Conservation (phyloP, 306 rosid species). For the Gynostemma pentaphyllum region DNA sequence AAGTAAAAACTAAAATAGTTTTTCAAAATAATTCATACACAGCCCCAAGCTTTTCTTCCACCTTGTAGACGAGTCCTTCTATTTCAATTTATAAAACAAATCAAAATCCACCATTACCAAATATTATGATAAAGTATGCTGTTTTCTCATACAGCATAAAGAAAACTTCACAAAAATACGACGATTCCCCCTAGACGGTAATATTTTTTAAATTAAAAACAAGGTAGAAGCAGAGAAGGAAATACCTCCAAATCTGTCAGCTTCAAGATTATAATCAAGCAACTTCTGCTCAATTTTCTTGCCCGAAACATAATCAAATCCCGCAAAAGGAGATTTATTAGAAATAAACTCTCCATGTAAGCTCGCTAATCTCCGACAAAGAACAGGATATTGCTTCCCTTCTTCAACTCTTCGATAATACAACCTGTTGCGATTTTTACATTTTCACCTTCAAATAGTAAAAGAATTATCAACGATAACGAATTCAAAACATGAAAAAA, state of each 20-base stretch:
- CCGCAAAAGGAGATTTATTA: constrained; percentile 66
- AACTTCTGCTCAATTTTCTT: constrained; percentile 89
- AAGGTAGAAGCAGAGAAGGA: background rate
- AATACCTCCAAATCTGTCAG: constrained; percentile 78
- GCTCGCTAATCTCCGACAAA: constrained; percentile 68
- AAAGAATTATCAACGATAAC: constrained; percentile 4
- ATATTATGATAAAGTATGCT: too few species aligned
- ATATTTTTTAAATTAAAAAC: too few species aligned
- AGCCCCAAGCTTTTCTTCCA: background rate
- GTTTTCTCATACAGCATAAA: background rate
- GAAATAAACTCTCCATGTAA: constrained; percentile 72
- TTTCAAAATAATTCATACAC: too few species aligned
- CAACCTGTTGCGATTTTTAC: constrained; percentile 36
- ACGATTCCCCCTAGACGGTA: too few species aligned
- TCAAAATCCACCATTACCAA: background rate
- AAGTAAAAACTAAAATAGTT: too few species aligned
- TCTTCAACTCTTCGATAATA: constrained; percentile 87
- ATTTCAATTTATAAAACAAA: background rate
- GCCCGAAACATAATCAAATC: constrained; percentile 76
- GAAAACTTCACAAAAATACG: too few species aligned
- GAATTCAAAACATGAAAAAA: background rate
- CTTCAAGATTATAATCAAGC: constrained; percentile 75
- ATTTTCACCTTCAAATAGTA: constrained; percentile 7
- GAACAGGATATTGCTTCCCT: constrained; percentile 69
- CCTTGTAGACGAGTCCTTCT: too few species aligned